Conservation (phyloP, 495 filamentous ascomycete species). For the Penicillium macrosclerotiorum region DNA sequence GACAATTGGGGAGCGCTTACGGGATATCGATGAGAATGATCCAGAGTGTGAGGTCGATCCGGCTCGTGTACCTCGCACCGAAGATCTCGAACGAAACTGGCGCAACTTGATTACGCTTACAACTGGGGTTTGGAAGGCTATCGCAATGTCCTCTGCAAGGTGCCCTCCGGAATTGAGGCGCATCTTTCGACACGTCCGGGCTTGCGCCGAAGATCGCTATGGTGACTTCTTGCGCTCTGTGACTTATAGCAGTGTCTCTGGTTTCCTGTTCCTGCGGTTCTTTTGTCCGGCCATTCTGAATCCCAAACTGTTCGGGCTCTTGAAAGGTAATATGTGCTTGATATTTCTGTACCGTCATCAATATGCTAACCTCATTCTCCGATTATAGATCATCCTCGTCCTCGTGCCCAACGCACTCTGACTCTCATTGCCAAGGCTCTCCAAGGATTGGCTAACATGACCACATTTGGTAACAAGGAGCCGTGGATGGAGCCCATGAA, state of each 20-base stretch:
- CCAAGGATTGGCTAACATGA: conserved; percentile 93
- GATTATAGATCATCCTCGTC: conserved; percentile 73
- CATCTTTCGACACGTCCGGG: conserved; percentile 88
- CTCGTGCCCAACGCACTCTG: conserved; percentile 82
- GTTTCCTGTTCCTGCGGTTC: conserved; percentile 94
- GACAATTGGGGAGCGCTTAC: conserved; percentile 77
- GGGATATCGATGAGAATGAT: conserved; percentile 83
- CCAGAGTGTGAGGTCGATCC: conserved; percentile 96
- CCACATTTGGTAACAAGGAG: conserved; percentile 91
- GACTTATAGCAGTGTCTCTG: conserved; percentile 92
- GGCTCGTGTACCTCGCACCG: conserved; percentile 59
- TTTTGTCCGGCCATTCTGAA: conserved; percentile 96
- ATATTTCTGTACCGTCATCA: conserved; percentile 1
- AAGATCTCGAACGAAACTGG: conserved; percentile 86
- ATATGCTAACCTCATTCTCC: conserved; percentile 17
- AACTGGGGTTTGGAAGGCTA: conserved; percentile 79
- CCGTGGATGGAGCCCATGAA: conserved; percentile 99
- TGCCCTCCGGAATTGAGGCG: conserved; percentile 83
- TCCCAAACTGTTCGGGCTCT: conserved; percentile 90
- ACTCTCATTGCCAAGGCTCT: conserved; percentile 93
- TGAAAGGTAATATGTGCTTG: conserved; percentile 58
- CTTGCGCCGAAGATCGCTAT: conserved; percentile 94
- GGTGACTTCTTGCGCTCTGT: conserved; percentile 94
- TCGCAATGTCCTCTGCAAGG: conserved; percentile 64
- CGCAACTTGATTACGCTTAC: conserved; percentile 71